Conservation (phyloP, 139 green algal species). For the Coccomyxa sp. region DNA sequence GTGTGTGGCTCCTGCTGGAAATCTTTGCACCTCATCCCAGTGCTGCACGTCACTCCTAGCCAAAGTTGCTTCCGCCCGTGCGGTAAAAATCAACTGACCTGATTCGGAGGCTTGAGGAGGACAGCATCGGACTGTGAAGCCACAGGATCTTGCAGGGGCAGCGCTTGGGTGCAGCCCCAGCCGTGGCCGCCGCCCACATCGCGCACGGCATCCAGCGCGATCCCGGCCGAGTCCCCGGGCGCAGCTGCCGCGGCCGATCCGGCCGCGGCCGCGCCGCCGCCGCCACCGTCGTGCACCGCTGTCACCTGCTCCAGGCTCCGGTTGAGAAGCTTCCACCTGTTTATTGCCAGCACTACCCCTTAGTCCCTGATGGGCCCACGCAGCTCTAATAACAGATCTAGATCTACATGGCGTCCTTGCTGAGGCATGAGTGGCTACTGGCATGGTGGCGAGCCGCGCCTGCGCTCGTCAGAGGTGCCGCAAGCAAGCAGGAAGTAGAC, state of each 20-base stretch:
- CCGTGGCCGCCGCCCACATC: not conserved
- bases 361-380: no score
- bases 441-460: not conserved
- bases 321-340: constrained; percentile 49
- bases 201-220: constrained; percentile 30
- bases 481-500: constrained; percentile 85
- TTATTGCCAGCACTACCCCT: not conserved
- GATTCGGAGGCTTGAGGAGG: no score
- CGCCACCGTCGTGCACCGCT: constrained; percentile 52
- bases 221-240: constrained; percentile 7
- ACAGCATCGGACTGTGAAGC: no score
- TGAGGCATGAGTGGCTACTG: no score
- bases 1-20: no score
- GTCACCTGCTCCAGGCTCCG: constrained; percentile 41
- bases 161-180: not conserved
- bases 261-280: not conserved
- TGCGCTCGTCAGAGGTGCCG: constrained; percentile 69
- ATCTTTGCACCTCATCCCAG: no score
- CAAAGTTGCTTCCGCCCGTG: no score
- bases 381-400: not conserved
- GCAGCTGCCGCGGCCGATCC: not conserved
- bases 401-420: no score
- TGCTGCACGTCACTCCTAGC: no score
- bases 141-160: no score
- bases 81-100: no score